These are phyloP conservation scores for Gastrodia elata DNA, from an alignment of 106 monocot genomes.

Conservation along the genomic window DNA sequence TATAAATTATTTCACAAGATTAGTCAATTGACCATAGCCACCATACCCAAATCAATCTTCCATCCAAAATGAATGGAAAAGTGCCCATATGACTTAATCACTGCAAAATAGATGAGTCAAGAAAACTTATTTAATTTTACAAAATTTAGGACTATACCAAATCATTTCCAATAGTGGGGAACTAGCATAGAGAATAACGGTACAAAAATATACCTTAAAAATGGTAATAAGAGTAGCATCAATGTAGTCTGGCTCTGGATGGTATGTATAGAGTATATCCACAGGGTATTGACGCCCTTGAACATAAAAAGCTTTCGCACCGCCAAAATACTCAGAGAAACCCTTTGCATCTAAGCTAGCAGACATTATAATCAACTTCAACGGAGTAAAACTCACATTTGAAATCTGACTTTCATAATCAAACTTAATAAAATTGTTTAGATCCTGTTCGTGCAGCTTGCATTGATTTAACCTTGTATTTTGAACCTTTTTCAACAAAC, in stretches of 20 bases:
- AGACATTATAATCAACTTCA: constrained; percentile 96
- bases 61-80: too few relatives aligned
- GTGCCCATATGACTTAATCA: too few relatives aligned
- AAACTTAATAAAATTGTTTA: constrained; percentile 11
- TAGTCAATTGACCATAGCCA: too few relatives aligned
- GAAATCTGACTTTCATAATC: constrained; percentile 15
- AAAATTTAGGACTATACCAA: too few relatives aligned
- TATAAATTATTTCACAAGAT: too few relatives aligned
- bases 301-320: constrained; percentile 85
- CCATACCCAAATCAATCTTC: too few relatives aligned
- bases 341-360: constrained; percentile 89
- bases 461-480: constrained; percentile 28
- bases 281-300: constrained; percentile 86
- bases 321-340: constrained; percentile 84
- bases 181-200: too few relatives aligned
- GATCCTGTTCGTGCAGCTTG: constrained; percentile 13
- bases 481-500: constrained; percentile 81
- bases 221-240: constrained; percentile 73
- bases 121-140: too few relatives aligned
- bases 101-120: too few relatives aligned
- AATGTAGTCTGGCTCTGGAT: constrained; percentile 70
- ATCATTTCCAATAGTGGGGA: too few relatives aligned
- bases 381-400: constrained; percentile 29
- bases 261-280: constrained; percentile 79
- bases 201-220: constrained; percentile 56